These are phyloP conservation scores for Rhodotorula sp. DNA, from an alignment of 1,284 basidiomycete genomes.

Conservation along the genomic window DNA sequence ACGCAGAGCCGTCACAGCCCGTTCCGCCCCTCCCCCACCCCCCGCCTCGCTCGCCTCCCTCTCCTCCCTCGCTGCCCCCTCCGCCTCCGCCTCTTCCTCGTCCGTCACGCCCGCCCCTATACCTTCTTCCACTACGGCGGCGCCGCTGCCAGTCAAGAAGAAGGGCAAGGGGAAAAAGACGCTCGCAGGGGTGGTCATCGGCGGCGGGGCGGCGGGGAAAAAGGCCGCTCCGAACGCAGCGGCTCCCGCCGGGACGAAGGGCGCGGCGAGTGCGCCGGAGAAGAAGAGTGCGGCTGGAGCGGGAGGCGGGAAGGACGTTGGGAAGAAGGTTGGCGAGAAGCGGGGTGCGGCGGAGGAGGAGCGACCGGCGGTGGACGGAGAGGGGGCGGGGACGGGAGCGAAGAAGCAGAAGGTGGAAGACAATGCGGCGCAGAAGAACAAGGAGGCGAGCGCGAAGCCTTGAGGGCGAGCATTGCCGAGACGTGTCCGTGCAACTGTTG, in stretches of 20 bases:
- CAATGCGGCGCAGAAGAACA: constrained; percentile 1
- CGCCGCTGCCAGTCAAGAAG: not conserved
- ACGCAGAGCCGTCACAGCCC: constrained; percentile 20
- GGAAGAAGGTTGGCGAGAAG: not conserved
- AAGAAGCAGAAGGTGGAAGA: not conserved
- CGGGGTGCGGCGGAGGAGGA: not conserved
- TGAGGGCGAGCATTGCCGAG: not conserved
- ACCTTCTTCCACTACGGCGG: not conserved
- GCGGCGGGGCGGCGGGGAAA: constrained; percentile 14
- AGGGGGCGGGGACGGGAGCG: not conserved
- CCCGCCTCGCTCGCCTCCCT: constrained; percentile 7
- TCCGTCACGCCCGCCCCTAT: not conserved
- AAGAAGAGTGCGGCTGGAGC: constrained; percentile 1
- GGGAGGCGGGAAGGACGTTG: not conserved
- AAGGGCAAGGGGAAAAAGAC: constrained; percentile 22
- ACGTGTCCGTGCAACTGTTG: too few species aligned
- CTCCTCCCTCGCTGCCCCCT: not conserved
- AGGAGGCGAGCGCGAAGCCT: constrained; percentile 1
- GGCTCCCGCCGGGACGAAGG: too few species aligned
- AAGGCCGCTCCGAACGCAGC: not conserved
- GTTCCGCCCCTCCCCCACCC: constrained; percentile 8
- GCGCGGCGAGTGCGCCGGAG: not conserved
- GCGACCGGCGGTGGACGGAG: not conserved
- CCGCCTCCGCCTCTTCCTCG: not conserved
- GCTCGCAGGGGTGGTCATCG: constrained; percentile 18